Percentiles rank a stretch among this genome's conserved stretches.
phyloP scores from a whole-genome alignment of 106 monocot species.

The Posidonia australis region DNA sequence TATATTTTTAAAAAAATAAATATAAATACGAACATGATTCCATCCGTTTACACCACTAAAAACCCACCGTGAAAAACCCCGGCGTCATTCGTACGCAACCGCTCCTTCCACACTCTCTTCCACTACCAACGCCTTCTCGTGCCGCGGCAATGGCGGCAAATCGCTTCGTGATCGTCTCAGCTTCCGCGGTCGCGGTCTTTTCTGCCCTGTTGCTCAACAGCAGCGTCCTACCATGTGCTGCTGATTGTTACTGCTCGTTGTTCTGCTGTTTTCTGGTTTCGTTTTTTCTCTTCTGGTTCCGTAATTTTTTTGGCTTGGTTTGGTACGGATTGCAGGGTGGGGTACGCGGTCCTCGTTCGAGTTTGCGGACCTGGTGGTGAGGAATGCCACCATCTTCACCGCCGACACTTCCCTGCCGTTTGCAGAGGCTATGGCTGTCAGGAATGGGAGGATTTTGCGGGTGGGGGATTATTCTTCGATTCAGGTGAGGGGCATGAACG shows the following conservation, averaged over 20 bases:
- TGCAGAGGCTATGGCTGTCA: constrained; percentile 21
- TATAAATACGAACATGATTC: no score
- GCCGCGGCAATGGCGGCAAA: background rate
- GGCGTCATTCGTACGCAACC: background rate
- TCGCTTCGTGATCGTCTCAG: background rate
- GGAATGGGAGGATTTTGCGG: constrained; percentile 19
- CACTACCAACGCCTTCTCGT: background rate
- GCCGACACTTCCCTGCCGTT: constrained; percentile 19
- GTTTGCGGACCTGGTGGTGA: constrained; percentile 20
- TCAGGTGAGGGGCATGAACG: constrained; percentile 4
- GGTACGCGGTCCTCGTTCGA: background rate
- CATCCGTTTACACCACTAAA: no score
- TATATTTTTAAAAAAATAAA: no score
- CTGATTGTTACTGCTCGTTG: background rate
- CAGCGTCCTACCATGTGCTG: background rate
- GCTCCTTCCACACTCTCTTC: background rate
- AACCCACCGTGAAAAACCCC: no score
- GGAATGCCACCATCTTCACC: constrained; percentile 24
- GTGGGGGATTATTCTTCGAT: constrained; percentile 18
- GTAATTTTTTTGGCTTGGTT: background rate
- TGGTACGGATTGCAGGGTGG: constrained; percentile 13
- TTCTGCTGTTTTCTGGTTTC: background rate
- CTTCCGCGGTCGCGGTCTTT: constrained; percentile 1
- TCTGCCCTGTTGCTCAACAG: background rate
- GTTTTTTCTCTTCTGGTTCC: background rate